Base-by-base conservation (phyloP, 2,329 filamentous ascomycete genomes). In the Fusarium devonianum region DNA sequence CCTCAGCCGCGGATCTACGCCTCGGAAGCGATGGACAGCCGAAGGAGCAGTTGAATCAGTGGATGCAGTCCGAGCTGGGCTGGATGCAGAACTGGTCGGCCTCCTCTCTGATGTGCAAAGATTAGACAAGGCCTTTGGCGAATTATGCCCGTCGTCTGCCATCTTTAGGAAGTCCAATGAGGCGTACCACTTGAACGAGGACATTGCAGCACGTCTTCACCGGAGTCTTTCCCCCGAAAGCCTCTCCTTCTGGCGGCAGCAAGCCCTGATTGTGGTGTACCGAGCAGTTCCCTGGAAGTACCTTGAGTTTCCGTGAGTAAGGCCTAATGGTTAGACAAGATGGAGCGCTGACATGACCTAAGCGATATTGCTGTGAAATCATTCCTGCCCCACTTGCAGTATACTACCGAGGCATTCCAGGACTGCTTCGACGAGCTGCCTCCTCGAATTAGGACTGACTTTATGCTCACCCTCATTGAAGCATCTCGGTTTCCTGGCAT, bases 51-150 rank as follows among this genome's bases (percentile, higher is more conserved):
- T 61, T 32, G 60, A 63, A 48, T 53, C 25, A 46, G 42, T n/a
- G 68, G 70, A 53, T 54, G 74, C 62, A 68, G 72, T 16, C 69
- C 71, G 9, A 3, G 33, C 43, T 40, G 59, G 59, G 10, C 28
- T 62, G 35, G 30, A 32, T 25, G 16, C 41, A 7, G 51, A 38
- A 25, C 29, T 62, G 21, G 16, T 30, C 17, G 35, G 40, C 11
- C 37, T 62, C 4, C 28, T 62, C 9, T 38, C 59, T 14, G 34
- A 62, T 35, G 9, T 11, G 4, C 33, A 36, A 28, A 46, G 53
- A 41, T 32, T 62, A 30, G 33, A 10, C 36, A 29, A 13, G 8
- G 35, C 47, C 11, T 49, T 62, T 46, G 19, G 13, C 25, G 56
- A 63, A 28, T 36, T 63, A 10, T 42, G 32, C 13, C 40, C 22